Evolutionary conservation across 1,284 basidiomycete species (phyloP).

Genomic region (Anthracocystis panici-leucophaei): DNA sequence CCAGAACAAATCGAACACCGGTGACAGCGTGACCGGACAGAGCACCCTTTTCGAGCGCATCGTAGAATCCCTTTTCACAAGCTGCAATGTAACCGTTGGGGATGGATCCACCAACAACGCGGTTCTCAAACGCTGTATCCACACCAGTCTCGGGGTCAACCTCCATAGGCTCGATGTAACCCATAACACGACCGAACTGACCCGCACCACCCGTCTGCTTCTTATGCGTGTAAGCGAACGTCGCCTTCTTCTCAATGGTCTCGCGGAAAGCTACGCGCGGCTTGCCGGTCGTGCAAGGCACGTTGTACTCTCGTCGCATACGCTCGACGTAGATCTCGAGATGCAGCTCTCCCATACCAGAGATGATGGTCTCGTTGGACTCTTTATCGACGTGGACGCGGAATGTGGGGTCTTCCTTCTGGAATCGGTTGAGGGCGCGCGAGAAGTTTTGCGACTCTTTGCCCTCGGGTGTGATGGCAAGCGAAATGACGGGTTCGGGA

Average conservation of each 20-base stretch:
- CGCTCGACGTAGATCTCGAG: constrained; percentile 99
- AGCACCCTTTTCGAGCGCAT: constrained; percentile 90
- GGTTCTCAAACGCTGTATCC: constrained; percentile 88
- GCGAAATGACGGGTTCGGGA: constrained; percentile 96
- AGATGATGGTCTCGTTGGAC: constrained; percentile 99
- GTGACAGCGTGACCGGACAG: constrained; percentile 90
- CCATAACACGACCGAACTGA: constrained; percentile 93
- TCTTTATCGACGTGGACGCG: constrained; percentile 93
- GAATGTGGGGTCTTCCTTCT: constrained; percentile 99
- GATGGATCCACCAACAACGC: constrained; percentile 91
- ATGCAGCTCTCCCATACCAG: constrained; percentile 99
- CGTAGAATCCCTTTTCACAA: constrained; percentile 95
- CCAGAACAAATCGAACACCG: constrained; percentile 87
- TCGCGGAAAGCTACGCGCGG: constrained; percentile 97
- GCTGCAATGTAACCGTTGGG: constrained; percentile 93
- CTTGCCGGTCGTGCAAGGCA: constrained; percentile 92
- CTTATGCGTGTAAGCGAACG: constrained; percentile 95
- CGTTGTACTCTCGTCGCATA: constrained; percentile 97
- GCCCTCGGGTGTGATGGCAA: constrained; percentile 90
- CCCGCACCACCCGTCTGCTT: constrained; percentile 98
- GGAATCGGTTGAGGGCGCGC: constrained; percentile 95
- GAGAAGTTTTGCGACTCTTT: constrained; percentile 88
- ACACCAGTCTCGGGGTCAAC: constrained; percentile 82
- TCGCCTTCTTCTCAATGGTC: constrained; percentile 83
- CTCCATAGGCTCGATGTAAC: constrained; percentile 89